Evolutionary conservation across 768 basidiomycete genomes (phyloP), one percentile per base, ranked within the genome.

Genomic region (Dendrothele bispora): DNA sequence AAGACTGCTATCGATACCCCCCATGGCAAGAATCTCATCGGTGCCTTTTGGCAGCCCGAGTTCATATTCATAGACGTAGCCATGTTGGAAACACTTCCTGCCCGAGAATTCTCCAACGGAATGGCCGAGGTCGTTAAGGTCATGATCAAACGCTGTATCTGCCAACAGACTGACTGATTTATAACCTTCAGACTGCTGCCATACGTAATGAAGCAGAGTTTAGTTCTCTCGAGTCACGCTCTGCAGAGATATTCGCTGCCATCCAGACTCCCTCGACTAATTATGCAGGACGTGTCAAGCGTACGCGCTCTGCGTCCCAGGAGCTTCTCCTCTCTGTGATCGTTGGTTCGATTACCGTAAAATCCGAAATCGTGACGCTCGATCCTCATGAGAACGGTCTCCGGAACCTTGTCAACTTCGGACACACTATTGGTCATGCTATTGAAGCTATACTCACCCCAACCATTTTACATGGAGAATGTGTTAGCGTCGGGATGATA

Each of bases 1-100:
- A 99, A 98, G 75, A 99, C 97, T 0, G 95, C 97, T n/a, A 94
- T 98, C 52, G 97, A 99, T 63, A 98, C 95, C 0, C 93, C 92
- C 2, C 91, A 93, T 54, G 97, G 97, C 46, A 99, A 99, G 73
- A 99, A 99, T 68, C 80, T 98, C 55, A 92, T 99, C 55, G 97
- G 97, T 49, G 89, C 95, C 4, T 99, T 98, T 75, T 94, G 93
- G 91, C 95, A 98, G 67, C 97, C 97, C 0, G 83, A 89, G 58
- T 98, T 87, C 73, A 87, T 98, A 62, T 99, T 99, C 70, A 95
- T 98, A 55, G 97, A 99, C 63, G 88, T 91, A 21, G 88, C 95
- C 2, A 95, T 97, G 76, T 80, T 99, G 48, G 91, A 94, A 60
- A 94, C 91, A 1, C 83, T 99, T 2, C 95, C 95, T 0, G 67